Evolutionary conservation across 148 eudicot species (phyloP).

Genomic region (Rhododendron henanense): DNA sequence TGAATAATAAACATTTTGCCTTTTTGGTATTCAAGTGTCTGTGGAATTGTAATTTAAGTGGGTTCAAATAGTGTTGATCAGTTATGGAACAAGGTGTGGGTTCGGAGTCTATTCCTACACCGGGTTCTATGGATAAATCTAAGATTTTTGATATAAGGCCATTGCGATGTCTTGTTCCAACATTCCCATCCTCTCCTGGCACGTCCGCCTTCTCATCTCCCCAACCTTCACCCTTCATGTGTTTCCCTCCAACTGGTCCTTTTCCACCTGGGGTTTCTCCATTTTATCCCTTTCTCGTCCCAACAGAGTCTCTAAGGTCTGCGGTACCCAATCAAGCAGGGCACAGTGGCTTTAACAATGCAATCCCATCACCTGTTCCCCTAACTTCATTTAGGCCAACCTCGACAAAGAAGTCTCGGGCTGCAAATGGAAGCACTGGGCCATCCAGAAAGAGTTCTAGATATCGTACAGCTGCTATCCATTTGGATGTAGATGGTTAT

Average conservation of each 20-base stretch:
- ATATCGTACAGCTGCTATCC: neutral
- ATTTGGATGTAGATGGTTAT: slow-evolving; percentile 35
- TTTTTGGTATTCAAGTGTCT: neutral
- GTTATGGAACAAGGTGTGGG: slow-evolving; percentile 31
- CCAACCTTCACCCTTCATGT: slow-evolving; percentile 31
- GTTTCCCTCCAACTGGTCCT: slow-evolving; percentile 47
- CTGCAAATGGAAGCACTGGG: slow-evolving; percentile 41
- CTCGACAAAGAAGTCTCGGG: slow-evolving; percentile 2
- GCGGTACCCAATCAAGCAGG: slow-evolving; percentile 12
- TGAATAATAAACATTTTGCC: neutral
- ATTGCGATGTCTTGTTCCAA: slow-evolving; percentile 37
- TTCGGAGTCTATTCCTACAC: slow-evolving; percentile 23
- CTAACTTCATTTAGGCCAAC: slow-evolving; percentile 61
- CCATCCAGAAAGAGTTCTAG: slow-evolving; percentile 31
- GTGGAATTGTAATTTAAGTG: neutral
- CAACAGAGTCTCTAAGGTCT: slow-evolving; percentile 19
- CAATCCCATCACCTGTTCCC: slow-evolving; percentile 53
- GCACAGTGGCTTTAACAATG: slow-evolving; percentile 11
- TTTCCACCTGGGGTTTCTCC: slow-evolving; percentile 48
- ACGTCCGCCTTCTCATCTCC: slow-evolving; percentile 24
- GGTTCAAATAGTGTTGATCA: neutral
- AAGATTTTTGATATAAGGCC: slow-evolving; percentile 41
- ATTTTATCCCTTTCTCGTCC: slow-evolving; percentile 35
- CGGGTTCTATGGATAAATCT: slow-evolving; percentile 32
- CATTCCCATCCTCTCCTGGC: slow-evolving; percentile 34